Conservation (phyloP, 352 stramenopile genomes). For the Phytophthora pisi region DNA sequence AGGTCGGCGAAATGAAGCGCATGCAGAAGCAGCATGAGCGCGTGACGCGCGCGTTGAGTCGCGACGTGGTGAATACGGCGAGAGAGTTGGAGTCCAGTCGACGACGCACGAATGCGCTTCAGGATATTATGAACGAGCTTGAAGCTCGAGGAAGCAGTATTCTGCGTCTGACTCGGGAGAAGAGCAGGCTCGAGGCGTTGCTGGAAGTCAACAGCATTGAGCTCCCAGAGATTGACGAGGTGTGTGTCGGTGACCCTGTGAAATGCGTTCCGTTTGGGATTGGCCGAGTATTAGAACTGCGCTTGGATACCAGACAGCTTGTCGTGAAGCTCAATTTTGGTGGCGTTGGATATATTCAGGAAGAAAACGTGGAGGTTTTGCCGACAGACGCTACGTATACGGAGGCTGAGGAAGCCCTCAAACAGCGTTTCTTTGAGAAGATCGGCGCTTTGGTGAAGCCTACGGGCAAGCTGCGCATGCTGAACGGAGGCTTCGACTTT, state of each 20-base stretch:
- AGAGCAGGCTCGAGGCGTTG: conserved; percentile 60
- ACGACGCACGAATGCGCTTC: conserved; percentile 69
- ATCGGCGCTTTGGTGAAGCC: conserved; percentile 63
- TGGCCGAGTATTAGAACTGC: conserved; percentile 47
- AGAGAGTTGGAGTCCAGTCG: conserved; percentile 71
- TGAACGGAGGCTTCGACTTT: conserved; percentile 20
- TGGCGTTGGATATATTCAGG: conserved; percentile 55
- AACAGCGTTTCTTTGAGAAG: conserved; percentile 73
- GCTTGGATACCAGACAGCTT: conserved; percentile 49
- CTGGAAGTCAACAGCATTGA: conserved; percentile 46
- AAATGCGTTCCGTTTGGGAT: conserved; percentile 46
- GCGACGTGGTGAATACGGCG: conserved; percentile 55
- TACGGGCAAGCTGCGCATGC: conserved; percentile 50
- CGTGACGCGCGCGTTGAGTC: conserved; percentile 49
- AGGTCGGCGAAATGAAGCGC: conserved; percentile 68
- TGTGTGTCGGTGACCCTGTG: conserved; percentile 69
- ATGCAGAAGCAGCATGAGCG: conserved; percentile 77
- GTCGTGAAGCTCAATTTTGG: conserved; percentile 52
- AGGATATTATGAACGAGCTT: conserved; percentile 85
- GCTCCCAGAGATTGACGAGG: conserved; percentile 63
- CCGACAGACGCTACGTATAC: conserved; percentile 56
- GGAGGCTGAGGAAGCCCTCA: conserved; percentile 60
- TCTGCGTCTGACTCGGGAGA: conserved; percentile 67
- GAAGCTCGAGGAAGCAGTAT: conserved; percentile 60
- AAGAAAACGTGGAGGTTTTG: conserved; percentile 64